Percentiles rank a stretch among this genome's conserved stretches.
Conservation (phyloP, 2,329 filamentous ascomycete species). For the Paramyrothecium roridum region DNA sequence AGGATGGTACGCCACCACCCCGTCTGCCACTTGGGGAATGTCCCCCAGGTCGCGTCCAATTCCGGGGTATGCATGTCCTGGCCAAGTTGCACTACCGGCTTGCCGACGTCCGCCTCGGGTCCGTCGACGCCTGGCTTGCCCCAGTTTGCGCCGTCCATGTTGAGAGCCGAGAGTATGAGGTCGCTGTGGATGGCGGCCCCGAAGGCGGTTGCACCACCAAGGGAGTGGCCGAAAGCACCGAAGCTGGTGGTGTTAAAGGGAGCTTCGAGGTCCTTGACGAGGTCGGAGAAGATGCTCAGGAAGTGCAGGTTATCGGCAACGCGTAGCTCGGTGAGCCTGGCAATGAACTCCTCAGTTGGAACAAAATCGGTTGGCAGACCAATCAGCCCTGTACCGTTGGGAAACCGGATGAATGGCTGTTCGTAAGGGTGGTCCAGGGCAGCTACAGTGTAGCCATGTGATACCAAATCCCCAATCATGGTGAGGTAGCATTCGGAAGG, state of each 20-base stretch:
- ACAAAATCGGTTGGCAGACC: conserved; percentile 5
- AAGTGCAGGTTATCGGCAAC: conserved; percentile 8
- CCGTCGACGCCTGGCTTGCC: background rate
- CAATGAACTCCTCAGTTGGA: background rate
- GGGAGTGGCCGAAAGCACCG: conserved; percentile 16
- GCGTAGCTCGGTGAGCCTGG: background rate
- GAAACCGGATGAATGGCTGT: conserved; percentile 20
- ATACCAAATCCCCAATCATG: conserved; percentile 7
- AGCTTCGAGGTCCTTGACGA: conserved; percentile 9
- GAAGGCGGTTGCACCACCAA: conserved; percentile 16
- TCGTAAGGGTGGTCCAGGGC: conserved; percentile 22
- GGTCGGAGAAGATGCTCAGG: conserved; percentile 10
- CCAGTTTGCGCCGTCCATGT: conserved; percentile 14
- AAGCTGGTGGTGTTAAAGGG: conserved; percentile 12
- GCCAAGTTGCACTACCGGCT: conserved; percentile 17
- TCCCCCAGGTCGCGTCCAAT: conserved; percentile 6
- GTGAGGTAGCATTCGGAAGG: conserved; percentile 8
- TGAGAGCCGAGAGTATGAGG: conserved; percentile 12
- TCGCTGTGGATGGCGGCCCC: conserved; percentile 7
- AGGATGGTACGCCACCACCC: conserved; percentile 8
- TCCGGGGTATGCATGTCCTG: conserved; percentile 10
- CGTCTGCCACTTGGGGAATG: conserved; percentile 6
- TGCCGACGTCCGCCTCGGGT: conserved; percentile 13
- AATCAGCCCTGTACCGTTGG: conserved; percentile 20
- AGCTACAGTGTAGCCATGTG: conserved; percentile 16